Evolutionary conservation across 805 yeast species (phyloP).

Genomic region (Yarrowia deformans): DNA sequence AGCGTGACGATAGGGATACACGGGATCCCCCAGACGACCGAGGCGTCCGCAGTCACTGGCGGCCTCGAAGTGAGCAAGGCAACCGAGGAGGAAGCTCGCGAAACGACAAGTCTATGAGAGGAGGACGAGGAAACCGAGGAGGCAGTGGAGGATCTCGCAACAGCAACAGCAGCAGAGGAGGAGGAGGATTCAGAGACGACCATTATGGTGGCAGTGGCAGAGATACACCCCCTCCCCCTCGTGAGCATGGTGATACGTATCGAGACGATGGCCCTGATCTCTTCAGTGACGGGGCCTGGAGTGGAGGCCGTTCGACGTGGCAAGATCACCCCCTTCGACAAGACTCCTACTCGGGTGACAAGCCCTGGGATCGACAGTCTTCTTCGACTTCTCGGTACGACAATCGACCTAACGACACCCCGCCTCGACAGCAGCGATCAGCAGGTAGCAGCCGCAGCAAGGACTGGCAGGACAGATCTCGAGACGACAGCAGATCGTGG

Average conservation of each 20-base stretch:
- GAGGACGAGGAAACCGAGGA: conserved; percentile 14
- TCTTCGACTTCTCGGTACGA: neutral
- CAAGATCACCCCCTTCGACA: conserved; percentile 1
- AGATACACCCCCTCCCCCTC: neutral
- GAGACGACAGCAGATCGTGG: conserved; percentile 25
- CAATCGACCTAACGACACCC: neutral
- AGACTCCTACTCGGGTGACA: conserved; percentile 5
- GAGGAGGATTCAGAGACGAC: conserved; percentile 13
- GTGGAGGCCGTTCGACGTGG: neutral
- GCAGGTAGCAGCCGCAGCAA: neutral
- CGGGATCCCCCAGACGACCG: conserved; percentile 13
- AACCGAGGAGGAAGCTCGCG: conserved; percentile 4
- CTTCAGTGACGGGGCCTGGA: conserved; percentile 20
- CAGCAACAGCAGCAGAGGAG: neutral
- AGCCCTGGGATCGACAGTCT: conserved; percentile 14
- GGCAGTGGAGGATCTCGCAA: neutral
- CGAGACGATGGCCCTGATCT: conserved; percentile 24
- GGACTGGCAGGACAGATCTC: conserved; percentile 12
- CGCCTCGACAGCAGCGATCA: neutral
- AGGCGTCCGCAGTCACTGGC: conserved; percentile 9
- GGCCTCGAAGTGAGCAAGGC: conserved; percentile 1
- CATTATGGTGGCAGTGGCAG: neutral
- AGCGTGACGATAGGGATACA: conserved; percentile 14
- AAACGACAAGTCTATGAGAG: neutral
- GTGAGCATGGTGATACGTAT: conserved; percentile 7